Base-by-base conservation (phyloP, 2,329 filamentous ascomycete genomes). In the Aquanectria penicillioides region DNA sequence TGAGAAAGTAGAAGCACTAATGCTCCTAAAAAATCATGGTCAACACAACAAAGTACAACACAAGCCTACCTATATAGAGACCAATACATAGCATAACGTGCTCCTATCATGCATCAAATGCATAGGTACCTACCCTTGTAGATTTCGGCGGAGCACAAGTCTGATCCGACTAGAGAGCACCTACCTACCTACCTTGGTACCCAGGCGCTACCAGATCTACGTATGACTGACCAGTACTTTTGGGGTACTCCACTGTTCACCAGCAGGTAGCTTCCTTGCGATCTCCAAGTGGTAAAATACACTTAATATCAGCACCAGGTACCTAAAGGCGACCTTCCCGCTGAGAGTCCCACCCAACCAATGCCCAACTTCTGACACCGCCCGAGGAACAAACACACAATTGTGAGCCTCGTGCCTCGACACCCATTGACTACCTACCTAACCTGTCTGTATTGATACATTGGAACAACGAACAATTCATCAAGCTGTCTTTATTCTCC, bases 321-420 rank as follows among this genome's bases (percentile, higher is more conserved):
- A 33, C 31, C 31, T 33, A 12, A 52, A 47, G 47, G 26, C 26
- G 12, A 26, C 25, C 20, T 34, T 40, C 37, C 48, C 41, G 48
- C 20, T 25, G 38, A 7, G 10, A 31, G 47, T 57, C 54, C 54
- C 54, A 57, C 54, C 41, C 54, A 41, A 52, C 47, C 53, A 51
- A 47, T 51, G 54, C 54, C 54, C 47, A 57, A 57, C 47, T 51
- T 29, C 22, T 51, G 54, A 52, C 48, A 57, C 54, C 54, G 54
- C 54, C 47, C 37, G n/a, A 50, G 38, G 25, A 57, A 46, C 31
- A 47, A 54, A 40, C 46, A 47, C 48, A 34, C 17, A 17, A 33
- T 13, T 33, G 4, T 48, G n/a, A n/a, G n/a, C n/a, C n/a, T n/a
- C n/a, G n/a, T n/a, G n/a, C n/a, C 15, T 38, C 17, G 31, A 28